Percentiles rank a stretch among this genome's conserved stretches.
Conservation (phyloP, 495 filamentous ascomycete genomes). For the Schizothecium vesticola region DNA sequence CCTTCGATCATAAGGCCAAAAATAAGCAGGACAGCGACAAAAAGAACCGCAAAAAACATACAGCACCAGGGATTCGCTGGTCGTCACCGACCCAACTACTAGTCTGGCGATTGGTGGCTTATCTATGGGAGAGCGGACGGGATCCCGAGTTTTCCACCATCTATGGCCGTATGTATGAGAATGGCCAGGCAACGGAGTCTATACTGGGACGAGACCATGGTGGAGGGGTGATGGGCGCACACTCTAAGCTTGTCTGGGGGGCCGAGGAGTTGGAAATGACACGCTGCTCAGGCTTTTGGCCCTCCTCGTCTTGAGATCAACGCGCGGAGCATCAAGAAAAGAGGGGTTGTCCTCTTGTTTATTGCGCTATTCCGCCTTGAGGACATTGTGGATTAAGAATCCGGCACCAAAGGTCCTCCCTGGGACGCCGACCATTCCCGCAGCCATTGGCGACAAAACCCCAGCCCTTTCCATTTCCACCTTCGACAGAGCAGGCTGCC, state of each 20-base stretch:
- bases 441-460: background rate
- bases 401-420: background rate
- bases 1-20: background rate
- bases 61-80: conserved; percentile 38
- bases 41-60: conserved; percentile 30
- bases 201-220: background rate
- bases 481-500: background rate
- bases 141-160: conserved; percentile 41
- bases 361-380: background rate
- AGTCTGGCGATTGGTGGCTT: conserved; percentile 32
- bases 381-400: background rate
- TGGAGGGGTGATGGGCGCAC: background rate
- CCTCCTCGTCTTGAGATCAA: background rate
- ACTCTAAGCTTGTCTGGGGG: too few species aligned
- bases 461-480: background rate
- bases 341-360: background rate
- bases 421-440: background rate
- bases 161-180: conserved; percentile 18
- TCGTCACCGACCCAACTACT: conserved; percentile 42
- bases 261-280: background rate
- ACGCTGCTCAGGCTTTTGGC: too few species aligned
- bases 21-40: background rate
- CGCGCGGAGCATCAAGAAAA: background rate
- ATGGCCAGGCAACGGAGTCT: fast-evolving
- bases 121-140: conserved; percentile 49